Conservation (phyloP, 202 grass and related monocot species). For the Panicum virgatum region DNA sequence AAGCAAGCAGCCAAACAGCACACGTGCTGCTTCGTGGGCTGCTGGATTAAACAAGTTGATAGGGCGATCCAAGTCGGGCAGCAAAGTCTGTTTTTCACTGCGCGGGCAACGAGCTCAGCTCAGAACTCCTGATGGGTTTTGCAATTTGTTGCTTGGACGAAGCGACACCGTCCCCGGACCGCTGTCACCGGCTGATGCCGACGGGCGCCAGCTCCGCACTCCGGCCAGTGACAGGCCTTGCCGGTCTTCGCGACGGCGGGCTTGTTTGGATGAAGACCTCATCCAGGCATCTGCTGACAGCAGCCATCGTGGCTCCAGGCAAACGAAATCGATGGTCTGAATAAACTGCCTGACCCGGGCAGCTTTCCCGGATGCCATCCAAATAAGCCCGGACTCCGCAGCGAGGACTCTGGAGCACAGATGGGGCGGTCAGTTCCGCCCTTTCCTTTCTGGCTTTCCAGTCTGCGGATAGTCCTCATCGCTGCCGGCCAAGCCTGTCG, state of each 20-base stretch:
- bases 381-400: neutral
- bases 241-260: no score
- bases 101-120: neutral
- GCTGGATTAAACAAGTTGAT: neutral
- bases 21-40: neutral
- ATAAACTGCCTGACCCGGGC: no score
- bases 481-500: no score
- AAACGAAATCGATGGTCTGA: no score
- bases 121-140: neutral
- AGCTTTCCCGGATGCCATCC: no score
- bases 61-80: neutral
- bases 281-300: no score
- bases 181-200: neutral
- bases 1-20: neutral
- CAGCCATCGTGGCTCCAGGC: no score
- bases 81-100: neutral
- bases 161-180: conserved; percentile 3
- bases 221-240: neutral
- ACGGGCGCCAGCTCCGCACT: neutral
- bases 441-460: no score
- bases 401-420: no score
- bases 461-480: no score
- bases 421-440: no score
- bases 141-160: conserved; percentile 13
- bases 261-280: no score